Base-by-base conservation (phyloP, 2,329 filamentous ascomycete genomes). In the Apiospora phragmitis region DNA sequence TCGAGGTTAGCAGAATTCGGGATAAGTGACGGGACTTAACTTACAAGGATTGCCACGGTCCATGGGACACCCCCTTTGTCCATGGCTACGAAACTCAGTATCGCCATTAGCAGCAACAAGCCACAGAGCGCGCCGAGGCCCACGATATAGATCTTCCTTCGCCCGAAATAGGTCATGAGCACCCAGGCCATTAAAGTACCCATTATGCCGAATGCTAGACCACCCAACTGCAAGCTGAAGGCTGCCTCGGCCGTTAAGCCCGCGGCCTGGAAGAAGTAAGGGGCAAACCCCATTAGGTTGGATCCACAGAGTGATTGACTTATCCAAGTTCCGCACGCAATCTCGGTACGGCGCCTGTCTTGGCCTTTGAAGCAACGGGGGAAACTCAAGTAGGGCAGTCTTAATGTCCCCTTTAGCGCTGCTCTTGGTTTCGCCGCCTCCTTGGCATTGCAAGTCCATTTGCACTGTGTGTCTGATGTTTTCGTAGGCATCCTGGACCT, bases 391-490 rank as follows among this genome's bases (percentile, higher is more conserved):
- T 8, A 80, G 78, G 11, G 55, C 32, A 62, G 6, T 35, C 9
- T 62, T 38, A 8, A 62, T 21, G 18, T 16, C 21, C 18, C 55
- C 21, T 29, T 62, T 35, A 9, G 55, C 32, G 55, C 29, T 55
- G 21, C 5, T 59, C 32, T 4, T 11, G 9, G 55, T 12, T 12
- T 62, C 18, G 55, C 55, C 24, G 32, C 12, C 32, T 1, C 12
- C n/a, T 29, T 67, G 65, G 14, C n/a, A 42, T 29, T 67, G 38
- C 24, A 16, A 7, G 14, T 67, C 77, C 14, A 78, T 73, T 74
- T 82, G 80, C 78, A 83, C 79, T 18, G 81, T 80, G n/a, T 84
- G 69, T 3, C 77, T 71, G 42, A 73, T 77, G 51, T 79, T 74
- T 35, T 81, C 77, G 6, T 76, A 73, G 59, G 82, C 78, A 38